Evolutionary conservation across 2,329 filamentous ascomycete species (phyloP).

Genomic region (Orbilia oligospora): DNA sequence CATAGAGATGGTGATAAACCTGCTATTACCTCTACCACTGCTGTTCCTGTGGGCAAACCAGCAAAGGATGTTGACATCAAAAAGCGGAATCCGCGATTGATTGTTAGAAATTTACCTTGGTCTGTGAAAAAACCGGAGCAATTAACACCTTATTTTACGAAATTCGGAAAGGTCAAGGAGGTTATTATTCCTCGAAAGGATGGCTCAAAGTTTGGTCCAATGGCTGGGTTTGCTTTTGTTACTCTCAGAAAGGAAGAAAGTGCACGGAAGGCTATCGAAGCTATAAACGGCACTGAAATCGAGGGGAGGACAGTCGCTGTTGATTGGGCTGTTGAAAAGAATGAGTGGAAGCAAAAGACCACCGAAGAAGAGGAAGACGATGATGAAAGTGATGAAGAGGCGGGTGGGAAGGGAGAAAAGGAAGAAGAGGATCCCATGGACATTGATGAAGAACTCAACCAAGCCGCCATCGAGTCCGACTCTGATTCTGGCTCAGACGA

Average conservation of each 20-base stretch:
- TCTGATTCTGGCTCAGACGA: slow-evolving; percentile 66
- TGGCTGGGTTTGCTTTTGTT: slow-evolving; percentile 93
- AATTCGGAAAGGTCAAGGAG: slow-evolving; percentile 91
- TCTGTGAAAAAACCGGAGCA: slow-evolving; percentile 90
- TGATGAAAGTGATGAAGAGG: slow-evolving; percentile 74
- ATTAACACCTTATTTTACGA: slow-evolving; percentile 82
- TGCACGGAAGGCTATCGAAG: slow-evolving; percentile 87
- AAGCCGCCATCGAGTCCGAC: slow-evolving; percentile 66
- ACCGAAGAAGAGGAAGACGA: slow-evolving; percentile 70
- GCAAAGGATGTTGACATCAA: slow-evolving; percentile 73
- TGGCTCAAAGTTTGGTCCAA: slow-evolving; percentile 72
- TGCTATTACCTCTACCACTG: slow-evolving; percentile 62
- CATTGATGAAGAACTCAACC: slow-evolving; percentile 67
- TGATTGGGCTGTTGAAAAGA: slow-evolving; percentile 96
- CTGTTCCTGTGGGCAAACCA: slow-evolving; percentile 25
- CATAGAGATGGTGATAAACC: slow-evolving; percentile 73
- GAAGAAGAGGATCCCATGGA: slow-evolving; percentile 68
- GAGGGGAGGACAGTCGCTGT: slow-evolving; percentile 91
- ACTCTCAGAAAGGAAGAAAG: slow-evolving; percentile 89
- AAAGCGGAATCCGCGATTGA: slow-evolving; percentile 79
- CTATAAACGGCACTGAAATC: slow-evolving; percentile 88
- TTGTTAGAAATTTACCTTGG: slow-evolving; percentile 96
- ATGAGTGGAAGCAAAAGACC: slow-evolving; percentile 80
- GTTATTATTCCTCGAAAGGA: slow-evolving; percentile 85
- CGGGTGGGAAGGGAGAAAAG: slow-evolving; percentile 70